Evolutionary conservation across 257 asterid species (phyloP).

Genomic region (Solanum pimpinellifolium): DNA sequence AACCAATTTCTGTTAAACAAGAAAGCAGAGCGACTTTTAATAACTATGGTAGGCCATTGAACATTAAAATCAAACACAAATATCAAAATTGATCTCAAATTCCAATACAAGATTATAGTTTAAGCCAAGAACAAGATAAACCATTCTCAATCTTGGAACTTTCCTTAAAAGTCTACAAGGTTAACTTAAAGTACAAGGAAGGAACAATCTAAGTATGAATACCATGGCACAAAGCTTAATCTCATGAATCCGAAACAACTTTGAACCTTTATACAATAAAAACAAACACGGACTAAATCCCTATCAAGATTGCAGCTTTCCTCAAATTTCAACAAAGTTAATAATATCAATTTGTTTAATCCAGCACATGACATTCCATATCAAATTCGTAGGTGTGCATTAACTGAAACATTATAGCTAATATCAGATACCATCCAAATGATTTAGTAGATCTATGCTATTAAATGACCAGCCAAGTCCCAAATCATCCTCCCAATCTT

Average conservation of each 20-base stretch:
- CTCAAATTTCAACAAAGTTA: not conserved
- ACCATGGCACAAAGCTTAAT: not conserved
- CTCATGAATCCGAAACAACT: not conserved
- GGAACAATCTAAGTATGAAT: not conserved
- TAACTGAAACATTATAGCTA: no score
- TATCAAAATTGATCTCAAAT: not conserved
- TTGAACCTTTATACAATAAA: not conserved
- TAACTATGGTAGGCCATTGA: not conserved
- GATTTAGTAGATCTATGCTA: no score
- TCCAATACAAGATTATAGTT: not conserved
- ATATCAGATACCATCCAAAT: no score
- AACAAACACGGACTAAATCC: not conserved
- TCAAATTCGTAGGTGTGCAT: no score
- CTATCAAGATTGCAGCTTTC: not conserved
- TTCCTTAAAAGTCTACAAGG: not conserved
- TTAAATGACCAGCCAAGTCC: no score
- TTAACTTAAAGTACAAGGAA: not conserved
- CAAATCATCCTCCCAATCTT: no score
- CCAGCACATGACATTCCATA: no score
- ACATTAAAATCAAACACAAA: not conserved
- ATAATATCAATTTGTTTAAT: not conserved
- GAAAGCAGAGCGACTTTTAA: not conserved
- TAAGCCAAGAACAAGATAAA: not conserved
- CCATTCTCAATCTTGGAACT: not conserved
- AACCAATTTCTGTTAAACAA: conserved; percentile 67